Percentiles rank a stretch among this genome's conserved stretches.
phyloP scores from a whole-genome alignment of 306 rosid genomes.

The Medicago arabica region DNA sequence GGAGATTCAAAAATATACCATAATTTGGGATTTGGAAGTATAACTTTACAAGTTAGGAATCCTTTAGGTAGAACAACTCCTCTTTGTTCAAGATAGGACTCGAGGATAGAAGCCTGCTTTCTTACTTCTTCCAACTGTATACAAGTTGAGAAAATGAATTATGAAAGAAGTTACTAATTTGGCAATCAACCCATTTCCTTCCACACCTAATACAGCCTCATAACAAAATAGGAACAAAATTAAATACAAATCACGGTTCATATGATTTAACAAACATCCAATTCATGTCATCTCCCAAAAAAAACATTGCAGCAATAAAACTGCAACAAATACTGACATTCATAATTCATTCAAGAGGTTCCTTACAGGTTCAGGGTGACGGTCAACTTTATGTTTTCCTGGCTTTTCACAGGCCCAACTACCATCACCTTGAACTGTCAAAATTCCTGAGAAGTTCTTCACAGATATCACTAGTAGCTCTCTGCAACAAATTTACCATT shows the following conservation, averaged over 20 bases:
- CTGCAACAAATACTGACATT: not conserved
- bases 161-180: not conserved
- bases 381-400: slow-evolving; percentile 56
- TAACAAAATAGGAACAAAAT: slow-evolving; percentile 25
- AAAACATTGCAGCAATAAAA: not conserved
- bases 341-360: not conserved
- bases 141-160: slow-evolving; percentile 25
- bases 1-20: slow-evolving; percentile 59
- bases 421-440: slow-evolving; percentile 65
- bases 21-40: slow-evolving; percentile 84
- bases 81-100: slow-evolving; percentile 91
- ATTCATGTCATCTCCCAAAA: not conserved
- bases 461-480: slow-evolving; percentile 72
- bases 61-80: slow-evolving; percentile 77
- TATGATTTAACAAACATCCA: slow-evolving; percentile 11
- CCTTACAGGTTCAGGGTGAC: slow-evolving; percentile 77
- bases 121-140: slow-evolving; percentile 71
- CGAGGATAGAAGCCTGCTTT: slow-evolving; percentile 75
- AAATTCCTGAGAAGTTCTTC: slow-evolving; percentile 73
- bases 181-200: slow-evolving; percentile 15
- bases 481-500: slow-evolving; percentile 45
- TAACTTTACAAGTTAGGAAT: slow-evolving; percentile 74
- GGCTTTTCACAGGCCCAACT: slow-evolving; percentile 68
- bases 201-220: slow-evolving; percentile 10
- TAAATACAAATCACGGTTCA: slow-evolving; percentile 11